Percentiles rank a stretch among this genome's conserved stretches.
Evolutionary conservation across 306 rosid species (phyloP).

Genomic region (Citrullus mucosospermus): DNA sequence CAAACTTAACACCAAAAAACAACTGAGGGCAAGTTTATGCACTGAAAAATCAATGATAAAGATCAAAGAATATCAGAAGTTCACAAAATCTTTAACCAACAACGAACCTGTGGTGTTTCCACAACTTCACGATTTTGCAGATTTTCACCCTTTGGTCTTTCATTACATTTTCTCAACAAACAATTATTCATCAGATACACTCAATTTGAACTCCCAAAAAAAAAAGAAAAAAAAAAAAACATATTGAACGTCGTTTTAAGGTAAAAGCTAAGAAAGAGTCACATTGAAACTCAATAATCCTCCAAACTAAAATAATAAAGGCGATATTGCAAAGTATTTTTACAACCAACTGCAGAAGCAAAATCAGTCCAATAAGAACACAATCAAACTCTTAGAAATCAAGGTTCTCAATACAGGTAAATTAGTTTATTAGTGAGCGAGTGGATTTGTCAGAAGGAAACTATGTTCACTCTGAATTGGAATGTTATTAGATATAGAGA

Average conservation of each 20-base stretch:
- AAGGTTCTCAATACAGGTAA: background rate
- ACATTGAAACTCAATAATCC: background rate
- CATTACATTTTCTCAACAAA: background rate
- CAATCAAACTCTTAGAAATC: background rate
- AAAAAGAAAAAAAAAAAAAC: background rate
- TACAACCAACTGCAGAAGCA: background rate
- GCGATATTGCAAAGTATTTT: background rate
- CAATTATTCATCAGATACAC: background rate
- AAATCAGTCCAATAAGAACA: background rate
- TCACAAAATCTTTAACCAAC: background rate
- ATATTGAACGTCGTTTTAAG: background rate
- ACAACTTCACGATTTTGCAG: background rate
- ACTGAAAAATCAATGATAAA: background rate
- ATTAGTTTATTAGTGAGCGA: background rate
- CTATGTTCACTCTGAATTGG: background rate
- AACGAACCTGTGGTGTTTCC: background rate
- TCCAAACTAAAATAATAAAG: background rate
- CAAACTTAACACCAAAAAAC: background rate
- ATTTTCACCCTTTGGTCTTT: background rate
- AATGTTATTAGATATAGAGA: background rate
- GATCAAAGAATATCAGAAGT: background rate
- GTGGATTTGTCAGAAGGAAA: background rate
- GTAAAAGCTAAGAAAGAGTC: background rate
- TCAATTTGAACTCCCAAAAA: background rate
- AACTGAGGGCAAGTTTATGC: background rate